A percentile compares a stretch with the other conserved stretches of the same genome.
Conservation (phyloP, 2,329 filamentous ascomycete species). For the Sphaerulina musiva region DNA sequence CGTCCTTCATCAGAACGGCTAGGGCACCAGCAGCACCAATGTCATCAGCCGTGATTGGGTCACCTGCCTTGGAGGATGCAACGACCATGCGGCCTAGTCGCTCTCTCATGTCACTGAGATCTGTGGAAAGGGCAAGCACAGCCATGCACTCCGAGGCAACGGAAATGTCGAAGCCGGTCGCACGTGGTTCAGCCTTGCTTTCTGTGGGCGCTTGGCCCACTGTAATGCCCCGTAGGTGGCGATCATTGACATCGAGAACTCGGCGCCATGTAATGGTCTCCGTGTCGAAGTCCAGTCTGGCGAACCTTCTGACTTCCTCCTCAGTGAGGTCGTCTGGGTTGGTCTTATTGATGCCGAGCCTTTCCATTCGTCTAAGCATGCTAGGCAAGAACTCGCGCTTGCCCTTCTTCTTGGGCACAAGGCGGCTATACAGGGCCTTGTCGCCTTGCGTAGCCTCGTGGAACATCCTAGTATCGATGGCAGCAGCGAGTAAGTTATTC, state of each 20-base stretch:
- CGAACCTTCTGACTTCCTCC: slow-evolving; percentile 82
- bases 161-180: slow-evolving; percentile 95
- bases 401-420: slow-evolving; percentile 86
- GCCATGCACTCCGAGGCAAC: slow-evolving; percentile 98
- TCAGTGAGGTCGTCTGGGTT: slow-evolving; percentile 83
- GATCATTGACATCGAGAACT: slow-evolving; percentile 94
- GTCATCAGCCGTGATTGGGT: slow-evolving; percentile 93
- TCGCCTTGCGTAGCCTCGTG: slow-evolving; percentile 95
- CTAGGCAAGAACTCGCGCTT: slow-evolving; percentile 78
- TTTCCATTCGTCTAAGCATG: slow-evolving; percentile 90
- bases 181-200: slow-evolving; percentile 69
- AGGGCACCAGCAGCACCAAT: slow-evolving; percentile 87
- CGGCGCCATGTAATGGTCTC: slow-evolving; percentile 96
- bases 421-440: slow-evolving; percentile 73
- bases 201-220: slow-evolving; percentile 84
- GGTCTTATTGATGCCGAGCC: slow-evolving; percentile 92
- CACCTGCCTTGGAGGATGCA: slow-evolving; percentile 74
- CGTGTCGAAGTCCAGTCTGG: slow-evolving; percentile 91
- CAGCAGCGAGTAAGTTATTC: slow-evolving; percentile 92
- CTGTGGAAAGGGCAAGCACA: slow-evolving; percentile 86
- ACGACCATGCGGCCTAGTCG: slow-evolving; percentile 93
- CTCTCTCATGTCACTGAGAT: slow-evolving; percentile 81
- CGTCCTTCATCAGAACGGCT: slow-evolving; percentile 92
- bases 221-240: slow-evolving; percentile 82
- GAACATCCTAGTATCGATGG: slow-evolving; percentile 97